Evolutionary conservation across 768 basidiomycete genomes (phyloP), one percentile per base, ranked within the genome.

Genomic region (Cystofilobasidium ferigula): DNA sequence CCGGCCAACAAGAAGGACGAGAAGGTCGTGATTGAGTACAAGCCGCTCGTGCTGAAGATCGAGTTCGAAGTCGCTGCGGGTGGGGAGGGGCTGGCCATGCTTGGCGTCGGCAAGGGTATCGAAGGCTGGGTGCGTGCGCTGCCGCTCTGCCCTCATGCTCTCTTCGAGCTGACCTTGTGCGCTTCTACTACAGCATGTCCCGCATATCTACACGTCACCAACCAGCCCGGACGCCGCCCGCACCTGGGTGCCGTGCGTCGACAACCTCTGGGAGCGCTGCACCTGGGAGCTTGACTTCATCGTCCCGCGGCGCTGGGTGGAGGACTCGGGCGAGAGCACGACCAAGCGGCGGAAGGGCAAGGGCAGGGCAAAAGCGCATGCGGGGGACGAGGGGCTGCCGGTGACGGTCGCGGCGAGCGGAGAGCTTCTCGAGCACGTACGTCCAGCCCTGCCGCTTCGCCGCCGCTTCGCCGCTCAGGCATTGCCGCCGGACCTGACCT

Each of bases 221-320:
- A 87, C 88, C 0, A 86, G 86, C 10, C 85, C 91, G 8, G 89
- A 93, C 73, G 82, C 89, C 22, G 92, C 94, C n/a, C 81, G 95
- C 72, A 92, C 89, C 71, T 99, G 95, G 95, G 86, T 97, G n/a
- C 95, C 95, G 18, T 99, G 95, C 72, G 77, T 97, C 24, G 95
- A 99, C 75, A 88, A 84, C 71, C 77, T 91, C 26, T 94, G 91
- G 89, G 93, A 95, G 76, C 86, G 89, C 71, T 95, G 89, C 71
- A 93, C 94, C 9, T 99, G 95, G 95, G 95, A 99, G 72, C 87
- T 98, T 64, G 90, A 97, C 76, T 89, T 95, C 75, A 84, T 95
- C 59, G 93, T 95, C 38, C 92, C 93, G 58, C 70, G 76, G 28
- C 43, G 62, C 14, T 40, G 35, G 47, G 51, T 40, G 28, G 42